Conservation (phyloP, 768 basidiomycete species). For the Suillus brevipes region DNA sequence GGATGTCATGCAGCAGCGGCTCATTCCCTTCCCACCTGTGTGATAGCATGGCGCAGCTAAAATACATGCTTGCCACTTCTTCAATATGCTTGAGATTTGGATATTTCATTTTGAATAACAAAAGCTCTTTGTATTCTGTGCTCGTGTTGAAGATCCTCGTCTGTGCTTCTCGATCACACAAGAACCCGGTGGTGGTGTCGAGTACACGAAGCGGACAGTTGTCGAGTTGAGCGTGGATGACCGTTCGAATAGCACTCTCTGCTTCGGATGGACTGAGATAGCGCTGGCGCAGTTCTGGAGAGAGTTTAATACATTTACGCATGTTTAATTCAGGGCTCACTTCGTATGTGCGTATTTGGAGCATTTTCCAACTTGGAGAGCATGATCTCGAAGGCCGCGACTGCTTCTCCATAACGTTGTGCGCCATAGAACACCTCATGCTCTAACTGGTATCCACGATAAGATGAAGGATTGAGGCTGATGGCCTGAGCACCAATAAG, state of each 20-base stretch:
- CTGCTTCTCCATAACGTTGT: not conserved
- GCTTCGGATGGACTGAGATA: not conserved
- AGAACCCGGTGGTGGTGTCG: not conserved
- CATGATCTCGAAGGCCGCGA: not conserved
- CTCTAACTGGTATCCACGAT: not conserved
- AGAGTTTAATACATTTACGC: not conserved
- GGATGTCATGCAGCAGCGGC: constrained; percentile 3
- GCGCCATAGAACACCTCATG: not conserved
- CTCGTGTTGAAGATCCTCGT: not conserved
- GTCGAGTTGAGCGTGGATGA: not conserved
- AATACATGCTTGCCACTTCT: not conserved
- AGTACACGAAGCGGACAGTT: not conserved
- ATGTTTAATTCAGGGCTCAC: not conserved
- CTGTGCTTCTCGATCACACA: not conserved
- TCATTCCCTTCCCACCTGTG: constrained; percentile 7
- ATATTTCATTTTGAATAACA: not conserved
- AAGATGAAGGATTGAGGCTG: not conserved
- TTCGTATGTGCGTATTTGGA: not conserved
- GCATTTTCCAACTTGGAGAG: not conserved
- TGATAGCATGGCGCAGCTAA: constrained; percentile 2
- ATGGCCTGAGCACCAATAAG: not conserved
- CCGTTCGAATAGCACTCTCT: not conserved
- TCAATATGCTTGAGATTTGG: not conserved
- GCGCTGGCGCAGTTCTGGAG: not conserved
- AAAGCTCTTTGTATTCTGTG: not conserved